Evolutionary conservation across 1,284 basidiomycete genomes (phyloP).

Genomic region (Tilletia caries): DNA sequence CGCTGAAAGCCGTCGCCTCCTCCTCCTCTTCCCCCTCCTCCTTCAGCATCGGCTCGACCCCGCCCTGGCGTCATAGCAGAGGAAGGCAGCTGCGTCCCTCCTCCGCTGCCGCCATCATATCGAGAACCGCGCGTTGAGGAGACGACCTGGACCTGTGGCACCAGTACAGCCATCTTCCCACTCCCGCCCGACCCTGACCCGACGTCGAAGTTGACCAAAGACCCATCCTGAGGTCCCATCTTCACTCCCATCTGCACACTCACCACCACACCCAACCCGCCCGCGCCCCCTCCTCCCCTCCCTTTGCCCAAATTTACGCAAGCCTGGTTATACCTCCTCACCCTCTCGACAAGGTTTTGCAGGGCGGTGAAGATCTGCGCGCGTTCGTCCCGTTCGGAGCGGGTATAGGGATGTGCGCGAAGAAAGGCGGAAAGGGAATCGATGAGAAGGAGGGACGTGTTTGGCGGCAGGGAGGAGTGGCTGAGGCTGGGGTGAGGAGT

Average conservation of each 20-base stretch:
- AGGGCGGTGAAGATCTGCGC: background rate
- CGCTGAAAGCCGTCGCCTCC: background rate
- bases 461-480: background rate
- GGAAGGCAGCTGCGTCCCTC: too few relatives aligned
- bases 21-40: background rate
- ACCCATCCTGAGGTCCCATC: background rate
- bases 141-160: constrained; percentile 3
- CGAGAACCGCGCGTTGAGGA: background rate
- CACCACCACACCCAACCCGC: background rate
- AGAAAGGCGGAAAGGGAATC: constrained; percentile 4
- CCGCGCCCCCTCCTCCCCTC: background rate
- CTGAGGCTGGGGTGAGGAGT: background rate
- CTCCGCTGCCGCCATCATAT: background rate
- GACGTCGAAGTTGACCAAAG: background rate
- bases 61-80: background rate
- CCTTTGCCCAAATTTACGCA: constrained; percentile 4
- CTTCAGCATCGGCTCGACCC: background rate
- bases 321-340: constrained; percentile 9
- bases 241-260: background rate
- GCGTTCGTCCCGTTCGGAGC: background rate
- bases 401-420: background rate
- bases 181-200: background rate
- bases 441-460: constrained; percentile 6
- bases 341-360: background rate
- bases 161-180: background rate